Evolutionary conservation across 352 stramenopile genomes (phyloP), one percentile per base, ranked within the genome.

Genomic region (Pythium angustatum): DNA sequence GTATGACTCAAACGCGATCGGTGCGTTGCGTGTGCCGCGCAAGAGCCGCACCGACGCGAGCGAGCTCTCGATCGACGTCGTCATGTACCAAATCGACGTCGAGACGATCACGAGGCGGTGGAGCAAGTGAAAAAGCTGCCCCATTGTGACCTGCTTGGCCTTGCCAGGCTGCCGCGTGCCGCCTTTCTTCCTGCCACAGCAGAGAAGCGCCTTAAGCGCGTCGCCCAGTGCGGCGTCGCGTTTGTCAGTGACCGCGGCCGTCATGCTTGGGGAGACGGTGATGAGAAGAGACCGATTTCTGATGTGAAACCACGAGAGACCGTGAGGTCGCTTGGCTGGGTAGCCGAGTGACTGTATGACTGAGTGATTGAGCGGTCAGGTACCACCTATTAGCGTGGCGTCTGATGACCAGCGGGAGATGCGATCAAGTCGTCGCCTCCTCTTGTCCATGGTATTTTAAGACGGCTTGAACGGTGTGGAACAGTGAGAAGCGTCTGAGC

Each of bases 91-190:
- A 11, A 58, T 26, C 33, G 51, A 33, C 5, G 51, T 40, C 0
- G 24, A 40, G 34, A 47, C 14, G 51, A 58, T 49, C 34, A 58
- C 14, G 15, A 58, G 22, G 17, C 51, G 51, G 10, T 40, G 34
- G 5, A 58, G 10, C 51, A 58, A 28, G 28, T 48, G 51, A 15
- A 58, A 7, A 1, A 58, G 22, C 36, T 58, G 51, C 2, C 19
- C 28, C 19, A 26, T 17, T 28, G 48, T 55, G 19, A 55, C 28
- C 17, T 41, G 48, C 30, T 55, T 55, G 48, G 48, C 2, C 30
- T 55, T 55, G 21, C 40, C 40, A 19, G 9, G 31, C 8, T n/a
- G 24, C 11, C 33, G 30, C n/a, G 8, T 43, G 12, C 26, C 24
- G 50, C n/a, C n/a, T 7, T 27, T 12, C 5, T 40, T 40, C 9